phyloP scores from a whole-genome alignment of 1,284 basidiomycete species.

The Limonomyces culmigenus region DNA sequence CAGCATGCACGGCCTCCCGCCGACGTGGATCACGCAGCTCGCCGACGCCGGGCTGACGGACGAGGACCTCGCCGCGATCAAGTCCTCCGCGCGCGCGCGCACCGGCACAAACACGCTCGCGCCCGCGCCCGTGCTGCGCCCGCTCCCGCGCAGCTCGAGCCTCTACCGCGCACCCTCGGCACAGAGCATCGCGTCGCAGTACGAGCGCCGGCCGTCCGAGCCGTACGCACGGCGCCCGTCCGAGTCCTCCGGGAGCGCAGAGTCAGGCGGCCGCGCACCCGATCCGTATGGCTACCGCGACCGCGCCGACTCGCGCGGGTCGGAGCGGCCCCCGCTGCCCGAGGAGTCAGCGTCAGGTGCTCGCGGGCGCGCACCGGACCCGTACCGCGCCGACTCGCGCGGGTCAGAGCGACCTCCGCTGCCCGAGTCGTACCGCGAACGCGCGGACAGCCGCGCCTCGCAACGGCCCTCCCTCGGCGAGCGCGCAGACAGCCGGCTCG shows the following conservation, averaged over 20 bases:
- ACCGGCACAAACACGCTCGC: constrained; percentile 15
- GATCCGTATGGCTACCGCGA: constrained; percentile 12
- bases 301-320: constrained; percentile 14
- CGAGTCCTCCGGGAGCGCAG: constrained; percentile 8
- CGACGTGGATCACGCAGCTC: constrained; percentile 49
- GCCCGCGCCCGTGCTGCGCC: constrained; percentile 14
- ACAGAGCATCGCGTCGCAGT: too few species aligned
- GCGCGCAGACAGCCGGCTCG: constrained; percentile 9
- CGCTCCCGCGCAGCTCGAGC: too few species aligned
- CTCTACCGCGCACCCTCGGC: too few species aligned
- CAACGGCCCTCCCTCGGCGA: background rate
- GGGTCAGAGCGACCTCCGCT: constrained; percentile 10
- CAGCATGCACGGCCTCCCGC: constrained; percentile 52
- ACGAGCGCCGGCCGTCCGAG: too few species aligned
- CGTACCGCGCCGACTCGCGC: constrained; percentile 15
- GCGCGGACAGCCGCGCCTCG: constrained; percentile 12
- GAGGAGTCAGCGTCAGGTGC: background rate
- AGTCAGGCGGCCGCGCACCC: background rate
- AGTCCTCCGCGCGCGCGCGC: constrained; percentile 27
- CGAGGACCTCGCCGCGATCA: constrained; percentile 53
- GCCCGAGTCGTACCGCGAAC: constrained; percentile 4
- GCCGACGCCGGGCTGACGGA: constrained; percentile 41
- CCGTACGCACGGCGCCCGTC: too few species aligned
- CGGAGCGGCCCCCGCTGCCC: constrained; percentile 9
- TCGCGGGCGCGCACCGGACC: constrained; percentile 9